Evolutionary conservation across 805 yeast species (phyloP).

Genomic region (Crinitomyces ghanaensis): DNA sequence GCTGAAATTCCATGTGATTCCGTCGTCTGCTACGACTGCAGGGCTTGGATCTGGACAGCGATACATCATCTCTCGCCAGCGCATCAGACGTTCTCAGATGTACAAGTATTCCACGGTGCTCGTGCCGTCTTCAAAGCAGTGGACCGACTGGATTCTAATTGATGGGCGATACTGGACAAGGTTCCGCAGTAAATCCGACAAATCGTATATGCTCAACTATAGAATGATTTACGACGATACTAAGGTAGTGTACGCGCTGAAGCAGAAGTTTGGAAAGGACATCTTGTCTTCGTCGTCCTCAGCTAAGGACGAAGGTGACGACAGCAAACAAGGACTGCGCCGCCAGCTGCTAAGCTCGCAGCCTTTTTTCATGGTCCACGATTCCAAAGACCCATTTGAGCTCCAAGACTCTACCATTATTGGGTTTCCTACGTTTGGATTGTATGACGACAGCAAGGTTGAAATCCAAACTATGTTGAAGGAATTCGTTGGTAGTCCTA

Average conservation of each 20-base stretch:
- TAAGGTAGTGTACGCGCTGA: too few species aligned
- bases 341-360: slow-evolving; percentile 4
- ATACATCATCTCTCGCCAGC: slow-evolving; percentile 3
- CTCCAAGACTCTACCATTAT: slow-evolving; percentile 2
- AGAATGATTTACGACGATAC: too few species aligned
- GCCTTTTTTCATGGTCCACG: slow-evolving; percentile 8
- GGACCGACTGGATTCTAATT: slow-evolving; percentile 15
- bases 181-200: slow-evolving; percentile 3
- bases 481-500: too few species aligned
- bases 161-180: slow-evolving; percentile 13
- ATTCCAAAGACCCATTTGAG: neutral
- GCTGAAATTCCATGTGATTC: neutral
- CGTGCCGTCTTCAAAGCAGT: slow-evolving; percentile 1
- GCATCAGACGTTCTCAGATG: slow-evolving; percentile 1
- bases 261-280: neutral
- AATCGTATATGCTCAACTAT: too few species aligned
- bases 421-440: slow-evolving; percentile 11
- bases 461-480: slow-evolving; percentile 12
- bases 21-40: neutral
- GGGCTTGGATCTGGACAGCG: neutral
- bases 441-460: slow-evolving; percentile 3
- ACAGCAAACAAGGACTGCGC: slow-evolving; percentile 5
- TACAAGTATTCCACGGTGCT: neutral
- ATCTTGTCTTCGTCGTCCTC: neutral
- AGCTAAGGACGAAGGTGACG: slow-evolving; percentile 1